Percentiles rank a stretch among this genome's conserved stretches.
phyloP scores from a whole-genome alignment of 192 early-diverging fungal genomes.

The Coemansia sp. region DNA sequence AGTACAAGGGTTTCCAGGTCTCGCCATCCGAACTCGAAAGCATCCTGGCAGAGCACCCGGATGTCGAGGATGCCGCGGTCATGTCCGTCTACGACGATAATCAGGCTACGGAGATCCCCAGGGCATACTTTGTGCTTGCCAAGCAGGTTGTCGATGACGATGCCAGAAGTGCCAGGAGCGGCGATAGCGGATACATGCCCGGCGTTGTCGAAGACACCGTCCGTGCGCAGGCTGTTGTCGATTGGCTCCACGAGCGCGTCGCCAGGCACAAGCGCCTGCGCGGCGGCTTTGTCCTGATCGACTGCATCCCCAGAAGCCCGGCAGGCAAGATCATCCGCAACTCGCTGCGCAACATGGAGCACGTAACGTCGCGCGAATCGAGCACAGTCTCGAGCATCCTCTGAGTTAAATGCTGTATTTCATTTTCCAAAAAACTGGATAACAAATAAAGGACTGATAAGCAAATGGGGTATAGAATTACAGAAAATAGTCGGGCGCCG shows the following conservation, averaged over 20 bases:
- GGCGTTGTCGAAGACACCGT: slow-evolving; percentile 42
- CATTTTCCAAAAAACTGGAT: too few species aligned
- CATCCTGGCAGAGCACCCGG: slow-evolving; percentile 66
- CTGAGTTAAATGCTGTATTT: not conserved
- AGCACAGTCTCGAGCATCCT: slow-evolving; percentile 9
- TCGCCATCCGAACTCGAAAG: slow-evolving; percentile 87
- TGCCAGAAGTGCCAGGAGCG: not conserved
- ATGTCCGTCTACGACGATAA: slow-evolving; percentile 64
- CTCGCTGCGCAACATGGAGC: slow-evolving; percentile 59
- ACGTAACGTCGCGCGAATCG: slow-evolving; percentile 18
- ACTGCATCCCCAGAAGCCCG: slow-evolving; percentile 72
- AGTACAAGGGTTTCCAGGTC: slow-evolving; percentile 80
- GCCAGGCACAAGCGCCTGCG: slow-evolving; percentile 75
- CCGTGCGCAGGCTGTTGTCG: slow-evolving; percentile 52
- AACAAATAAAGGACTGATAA: not conserved
- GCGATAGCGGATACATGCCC: slow-evolving; percentile 6
- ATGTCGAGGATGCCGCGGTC: slow-evolving; percentile 69
- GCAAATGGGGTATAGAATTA: slow-evolving; percentile 60
- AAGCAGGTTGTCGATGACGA: slow-evolving; percentile 33
- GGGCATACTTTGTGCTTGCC: slow-evolving; percentile 71
- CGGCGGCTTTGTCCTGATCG: slow-evolving; percentile 73
- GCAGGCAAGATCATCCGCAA: slow-evolving; percentile 83
- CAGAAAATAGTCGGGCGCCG: slow-evolving; percentile 92
- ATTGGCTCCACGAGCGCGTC: slow-evolving; percentile 63
- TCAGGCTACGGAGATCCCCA: slow-evolving; percentile 74